phyloP scores from a whole-genome alignment of 495 filamentous ascomycete genomes.

The Bacidia rubella region DNA sequence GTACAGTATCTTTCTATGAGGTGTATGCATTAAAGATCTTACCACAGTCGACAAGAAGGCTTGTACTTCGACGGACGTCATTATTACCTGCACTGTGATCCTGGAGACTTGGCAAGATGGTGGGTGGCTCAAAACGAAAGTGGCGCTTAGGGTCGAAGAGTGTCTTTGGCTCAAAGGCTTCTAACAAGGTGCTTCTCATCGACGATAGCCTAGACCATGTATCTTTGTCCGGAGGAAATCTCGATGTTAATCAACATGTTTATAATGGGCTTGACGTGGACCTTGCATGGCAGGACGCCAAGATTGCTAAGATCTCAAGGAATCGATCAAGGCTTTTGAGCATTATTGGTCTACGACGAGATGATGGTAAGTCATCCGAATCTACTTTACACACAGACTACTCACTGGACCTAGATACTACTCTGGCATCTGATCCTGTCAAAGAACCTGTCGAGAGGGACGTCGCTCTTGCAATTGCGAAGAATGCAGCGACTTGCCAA shows the following conservation, averaged over 20 bases:
- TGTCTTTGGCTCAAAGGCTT: conserved; percentile 9
- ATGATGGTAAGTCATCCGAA: conserved; percentile 17
- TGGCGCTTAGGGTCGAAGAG: conserved; percentile 17
- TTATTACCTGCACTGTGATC: too few relatives aligned
- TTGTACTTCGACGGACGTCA: too few relatives aligned
- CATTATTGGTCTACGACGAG: conserved; percentile 23
- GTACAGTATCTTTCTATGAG: too few relatives aligned
- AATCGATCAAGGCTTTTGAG: conserved; percentile 30
- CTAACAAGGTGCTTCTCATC: conserved; percentile 11
- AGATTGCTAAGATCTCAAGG: conserved; percentile 17
- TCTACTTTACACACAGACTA: too few relatives aligned
- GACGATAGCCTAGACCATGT: conserved; percentile 5
- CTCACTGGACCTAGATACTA: too few relatives aligned
- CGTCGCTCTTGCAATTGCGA: conserved; percentile 7
- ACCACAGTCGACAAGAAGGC: too few relatives aligned
- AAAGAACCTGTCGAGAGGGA: conserved; percentile 1
- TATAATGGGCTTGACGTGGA: not conserved
- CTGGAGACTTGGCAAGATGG: too few relatives aligned
- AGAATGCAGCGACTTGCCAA: conserved; percentile 10
- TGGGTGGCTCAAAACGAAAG: conserved; percentile 13
- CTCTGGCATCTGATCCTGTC: not conserved
- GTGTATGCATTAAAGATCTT: too few relatives aligned
- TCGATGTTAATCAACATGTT: not conserved
- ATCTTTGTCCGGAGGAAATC: not conserved
- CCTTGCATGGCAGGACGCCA: not conserved